Percentiles rank a stretch among this genome's conserved stretches.
These are phyloP conservation scores for Debaryomyces singareniensis DNA, from an alignment of 1,139 yeast genomes.

Conservation along the genomic window DNA sequence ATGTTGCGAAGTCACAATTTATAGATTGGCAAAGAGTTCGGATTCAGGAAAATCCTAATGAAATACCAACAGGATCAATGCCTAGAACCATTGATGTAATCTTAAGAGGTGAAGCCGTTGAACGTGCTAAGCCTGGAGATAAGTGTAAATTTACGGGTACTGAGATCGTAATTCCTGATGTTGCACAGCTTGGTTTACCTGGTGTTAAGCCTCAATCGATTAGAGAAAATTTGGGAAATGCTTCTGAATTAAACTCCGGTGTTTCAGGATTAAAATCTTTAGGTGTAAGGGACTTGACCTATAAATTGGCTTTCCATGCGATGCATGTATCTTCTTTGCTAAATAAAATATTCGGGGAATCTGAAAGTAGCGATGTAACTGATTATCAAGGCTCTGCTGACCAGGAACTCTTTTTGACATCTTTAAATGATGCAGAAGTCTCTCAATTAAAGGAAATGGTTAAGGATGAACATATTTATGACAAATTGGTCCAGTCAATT, in stretches of 20 bases:
- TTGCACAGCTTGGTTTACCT: constrained; percentile 91
- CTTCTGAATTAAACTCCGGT: constrained; percentile 77
- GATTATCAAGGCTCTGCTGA: constrained; percentile 42
- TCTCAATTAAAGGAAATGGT: constrained; percentile 87
- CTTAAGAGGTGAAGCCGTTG: constrained; percentile 90
- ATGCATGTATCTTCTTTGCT: constrained; percentile 70
- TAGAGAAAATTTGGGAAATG: constrained; percentile 56
- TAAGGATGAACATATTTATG: constrained; percentile 78
- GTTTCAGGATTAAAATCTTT: constrained; percentile 78
- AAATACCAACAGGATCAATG: constrained; percentile 98
- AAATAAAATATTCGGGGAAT: constrained; percentile 38
- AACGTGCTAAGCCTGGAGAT: constrained; percentile 97
- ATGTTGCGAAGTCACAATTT: constrained; percentile 78
- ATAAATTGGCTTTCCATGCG: constrained; percentile 85
- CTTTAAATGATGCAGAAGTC: constrained; percentile 78
- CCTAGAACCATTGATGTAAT: constrained; percentile 95
- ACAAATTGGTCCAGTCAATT: constrained; percentile 78
- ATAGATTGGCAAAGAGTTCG: constrained; percentile 97
- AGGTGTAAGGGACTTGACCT: constrained; percentile 93
- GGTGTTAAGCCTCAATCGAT: constrained; percentile 88
- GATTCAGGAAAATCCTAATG: constrained; percentile 91
- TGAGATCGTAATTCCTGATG: constrained; percentile 92
- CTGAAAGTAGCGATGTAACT: constrained; percentile 19
- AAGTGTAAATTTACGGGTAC: constrained; percentile 94
- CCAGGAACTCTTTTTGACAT: constrained; percentile 74